A percentile compares a stretch with the other conserved stretches of the same genome.
Evolutionary conservation across 352 stramenopile genomes (phyloP).

Genomic region (Globisporangium polare): DNA sequence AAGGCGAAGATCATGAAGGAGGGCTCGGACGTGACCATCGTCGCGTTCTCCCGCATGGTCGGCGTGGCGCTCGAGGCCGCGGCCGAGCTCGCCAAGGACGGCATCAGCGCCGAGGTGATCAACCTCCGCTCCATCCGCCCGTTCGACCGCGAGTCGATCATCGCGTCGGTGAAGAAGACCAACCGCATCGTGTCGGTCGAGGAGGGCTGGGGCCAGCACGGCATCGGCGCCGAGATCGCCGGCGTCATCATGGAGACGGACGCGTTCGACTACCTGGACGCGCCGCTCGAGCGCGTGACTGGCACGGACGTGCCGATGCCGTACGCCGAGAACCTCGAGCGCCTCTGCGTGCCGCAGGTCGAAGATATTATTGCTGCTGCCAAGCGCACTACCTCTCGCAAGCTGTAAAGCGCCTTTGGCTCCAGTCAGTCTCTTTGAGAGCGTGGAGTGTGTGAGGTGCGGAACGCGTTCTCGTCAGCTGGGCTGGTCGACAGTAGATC

Average conservation of each 20-base stretch:
- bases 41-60: slow-evolving; percentile 97
- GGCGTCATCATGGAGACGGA: slow-evolving; percentile 98
- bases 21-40: slow-evolving; percentile 97
- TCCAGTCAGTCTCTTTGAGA: background rate
- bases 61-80: slow-evolving; percentile 95
- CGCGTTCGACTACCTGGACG: slow-evolving; percentile 99
- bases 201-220: slow-evolving; percentile 96
- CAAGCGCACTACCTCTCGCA: slow-evolving; percentile 82
- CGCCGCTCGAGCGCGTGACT: slow-evolving; percentile 96
- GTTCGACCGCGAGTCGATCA: slow-evolving; percentile 96
- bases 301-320: slow-evolving; percentile 98
- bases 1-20: slow-evolving; percentile 98
- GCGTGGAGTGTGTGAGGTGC: background rate
- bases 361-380: slow-evolving; percentile 93
- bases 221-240: slow-evolving; percentile 97
- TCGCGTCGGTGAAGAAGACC: slow-evolving; percentile 98
- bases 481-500: slow-evolving; percentile 4
- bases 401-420: slow-evolving; percentile 48
- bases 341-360: slow-evolving; percentile 92
- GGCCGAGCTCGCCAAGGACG: slow-evolving; percentile 91
- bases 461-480: background rate
- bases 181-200: slow-evolving; percentile 97
- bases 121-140: slow-evolving; percentile 93
- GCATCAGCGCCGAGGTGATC: slow-evolving; percentile 96
- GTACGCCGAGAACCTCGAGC: slow-evolving; percentile 97